Evolutionary conservation across 2,329 filamentous ascomycete species (phyloP).

Genomic region (Raffaelea albimanens): DNA sequence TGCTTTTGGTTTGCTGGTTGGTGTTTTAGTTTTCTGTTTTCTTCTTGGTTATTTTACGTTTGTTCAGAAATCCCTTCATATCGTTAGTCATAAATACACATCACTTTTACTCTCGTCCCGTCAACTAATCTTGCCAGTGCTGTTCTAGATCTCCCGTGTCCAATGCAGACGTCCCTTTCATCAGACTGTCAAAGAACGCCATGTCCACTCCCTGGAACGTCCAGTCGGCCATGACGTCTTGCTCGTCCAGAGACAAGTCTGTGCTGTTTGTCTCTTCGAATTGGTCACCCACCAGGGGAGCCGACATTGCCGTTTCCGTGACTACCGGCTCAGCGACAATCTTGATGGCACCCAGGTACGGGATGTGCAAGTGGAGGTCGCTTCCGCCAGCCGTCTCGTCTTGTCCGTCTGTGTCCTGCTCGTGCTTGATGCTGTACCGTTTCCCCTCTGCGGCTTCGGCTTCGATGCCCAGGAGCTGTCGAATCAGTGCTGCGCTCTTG

Average conservation of each 20-base stretch:
- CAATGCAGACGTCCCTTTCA: conserved; percentile 5
- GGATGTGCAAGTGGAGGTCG: conserved; percentile 25
- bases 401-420: background rate
- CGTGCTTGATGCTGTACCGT: background rate
- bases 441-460: background rate
- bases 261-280: no score
- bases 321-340: conserved; percentile 14
- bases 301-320: no score
- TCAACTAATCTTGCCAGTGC: no score
- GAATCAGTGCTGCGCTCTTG: conserved; percentile 23
- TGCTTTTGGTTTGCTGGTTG: no score
- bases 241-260: conserved; percentile 6
- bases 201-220: conserved; percentile 23
- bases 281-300: no score
- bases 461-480: conserved; percentile 29
- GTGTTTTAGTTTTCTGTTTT: no score
- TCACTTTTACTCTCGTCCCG: no score
- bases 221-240: conserved; percentile 19
- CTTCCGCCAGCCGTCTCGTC: background rate
- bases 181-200: conserved; percentile 21
- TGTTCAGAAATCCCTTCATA: no score
- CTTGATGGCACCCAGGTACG: conserved; percentile 29
- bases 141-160: no score
- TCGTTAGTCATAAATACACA: no score
- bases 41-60: no score